Evolutionary conservation across 2,329 filamentous ascomycete species (phyloP), one percentile per base, ranked within the genome.

Genomic region (Penicillium sp.): DNA sequence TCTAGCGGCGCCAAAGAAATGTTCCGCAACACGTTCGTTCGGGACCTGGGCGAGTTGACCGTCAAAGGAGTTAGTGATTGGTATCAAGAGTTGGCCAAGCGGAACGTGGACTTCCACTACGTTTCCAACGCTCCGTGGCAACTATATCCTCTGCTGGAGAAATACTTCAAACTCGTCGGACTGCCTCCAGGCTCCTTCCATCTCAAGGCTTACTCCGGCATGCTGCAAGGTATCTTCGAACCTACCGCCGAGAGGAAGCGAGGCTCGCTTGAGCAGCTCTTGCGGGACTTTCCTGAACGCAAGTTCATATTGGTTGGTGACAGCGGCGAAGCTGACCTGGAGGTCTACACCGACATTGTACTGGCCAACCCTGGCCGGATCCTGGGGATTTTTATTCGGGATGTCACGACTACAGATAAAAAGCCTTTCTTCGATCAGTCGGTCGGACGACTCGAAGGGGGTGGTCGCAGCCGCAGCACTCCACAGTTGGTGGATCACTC

Each of bases 81-180:
- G 92, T 99, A 97, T 67, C 84, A 79, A 31, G 79, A 79, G 18
- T 80, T 99, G 73, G 81, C 88, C 35, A 79, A 85, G 18, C 84
- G 92, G 75, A 91, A 92, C 16, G 92, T 97, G 22, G 84, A 86
- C 62, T 81, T 99, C 46, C 95, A 99, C 68, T 99, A 99, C 70
- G 95, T 96, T 58, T 99, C 94, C n/a, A 99, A 99, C 72, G 95
- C 92, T 45, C 94, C 94, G 0, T 99, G 95, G 95, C 95, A 99
- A 69, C 80, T 99, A 6, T 99, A 90, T 63, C 94, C 94, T 0
- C 84, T 97, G 2, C 76, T 99, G 10, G 87, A 89, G 5, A 90
- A 83, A 47, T 99, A 88, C 69, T 95, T 97, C 69, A 84, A 86
- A 58, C 74, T 87, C 36, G 88, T 89, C 6, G 88, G 88, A 1